A percentile compares a stretch with the other conserved stretches of the same genome.
Conservation (phyloP, 2,329 filamentous ascomycete genomes). For the Clonostachys rhizophaga region DNA sequence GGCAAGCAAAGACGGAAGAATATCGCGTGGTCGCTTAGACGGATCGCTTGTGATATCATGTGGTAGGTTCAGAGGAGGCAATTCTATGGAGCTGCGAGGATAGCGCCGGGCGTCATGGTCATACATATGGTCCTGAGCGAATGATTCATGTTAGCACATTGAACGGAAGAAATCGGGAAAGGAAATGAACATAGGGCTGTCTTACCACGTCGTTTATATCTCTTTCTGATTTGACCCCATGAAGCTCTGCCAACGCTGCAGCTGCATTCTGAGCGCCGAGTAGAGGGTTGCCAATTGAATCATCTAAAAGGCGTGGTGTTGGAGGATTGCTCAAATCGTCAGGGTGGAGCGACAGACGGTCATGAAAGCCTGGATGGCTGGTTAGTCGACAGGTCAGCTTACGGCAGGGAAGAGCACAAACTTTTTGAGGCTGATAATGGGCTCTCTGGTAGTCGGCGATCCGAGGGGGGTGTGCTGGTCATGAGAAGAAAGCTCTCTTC, state of each 20-base stretch:
- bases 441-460: constrained; percentile 48
- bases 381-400: constrained; percentile 10
- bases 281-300: constrained; percentile 52
- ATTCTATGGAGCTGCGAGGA: constrained; percentile 64
- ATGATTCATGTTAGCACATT: not conserved
- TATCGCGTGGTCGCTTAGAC: constrained; percentile 64
- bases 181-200: constrained; percentile 11
- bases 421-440: constrained; percentile 22
- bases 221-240: constrained; percentile 68
- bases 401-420: constrained; percentile 12
- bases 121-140: constrained; percentile 58
- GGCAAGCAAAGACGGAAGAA: constrained; percentile 77
- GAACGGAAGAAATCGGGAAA: constrained; percentile 1
- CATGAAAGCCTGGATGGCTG: constrained; percentile 40
- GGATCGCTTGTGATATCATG: constrained; percentile 69
- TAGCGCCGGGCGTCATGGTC: constrained; percentile 63
- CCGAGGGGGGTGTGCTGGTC: constrained; percentile 84
- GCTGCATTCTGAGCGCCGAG: constrained; percentile 67
- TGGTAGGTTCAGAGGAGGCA: constrained; percentile 62
- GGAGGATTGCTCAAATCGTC: constrained; percentile 64
- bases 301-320: constrained; percentile 65
- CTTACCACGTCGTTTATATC: constrained; percentile 74
- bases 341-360: constrained; percentile 61
- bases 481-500: constrained; percentile 97
- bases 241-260: constrained; percentile 79